Percentiles rank a stretch among this genome's conserved stretches.
phyloP scores from a whole-genome alignment of 2,329 filamentous ascomycete genomes.

The Colletotrichum spinosum region DNA sequence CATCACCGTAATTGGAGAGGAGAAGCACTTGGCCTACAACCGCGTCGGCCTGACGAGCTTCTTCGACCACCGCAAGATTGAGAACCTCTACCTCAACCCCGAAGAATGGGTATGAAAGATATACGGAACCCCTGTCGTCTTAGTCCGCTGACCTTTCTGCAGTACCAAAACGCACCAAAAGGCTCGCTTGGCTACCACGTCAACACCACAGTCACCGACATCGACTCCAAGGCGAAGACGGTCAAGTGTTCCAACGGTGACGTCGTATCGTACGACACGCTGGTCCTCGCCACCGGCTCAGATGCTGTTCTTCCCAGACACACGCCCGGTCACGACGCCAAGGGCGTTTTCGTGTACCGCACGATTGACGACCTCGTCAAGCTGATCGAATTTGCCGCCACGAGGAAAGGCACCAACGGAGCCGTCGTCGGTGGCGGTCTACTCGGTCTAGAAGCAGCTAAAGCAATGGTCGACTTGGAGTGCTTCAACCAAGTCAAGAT shows the following conservation, averaged over 20 bases:
- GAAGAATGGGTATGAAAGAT: slow-evolving; percentile 75
- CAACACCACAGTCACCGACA: slow-evolving; percentile 76
- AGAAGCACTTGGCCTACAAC: slow-evolving; percentile 90
- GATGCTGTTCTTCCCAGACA: slow-evolving; percentile 79
- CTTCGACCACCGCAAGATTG: slow-evolving; percentile 86
- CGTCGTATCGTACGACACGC: slow-evolving; percentile 79
- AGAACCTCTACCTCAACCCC: slow-evolving; percentile 90
- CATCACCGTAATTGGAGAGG: slow-evolving; percentile 88
- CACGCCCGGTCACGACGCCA: slow-evolving; percentile 82
- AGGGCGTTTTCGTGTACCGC: slow-evolving; percentile 89
- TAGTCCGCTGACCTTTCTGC: slow-evolving; percentile 13
- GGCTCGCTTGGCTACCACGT: slow-evolving; percentile 79
- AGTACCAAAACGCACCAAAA: slow-evolving; percentile 76
- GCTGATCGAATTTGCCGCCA: slow-evolving; percentile 78
- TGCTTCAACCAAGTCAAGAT: slow-evolving; percentile 80
- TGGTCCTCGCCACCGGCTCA: slow-evolving; percentile 88
- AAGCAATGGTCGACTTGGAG: slow-evolving; percentile 89
- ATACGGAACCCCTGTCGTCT: not conserved
- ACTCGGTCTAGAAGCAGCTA: slow-evolving; percentile 88
- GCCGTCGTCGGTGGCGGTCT: slow-evolving; percentile 87
- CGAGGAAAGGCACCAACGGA: slow-evolving; percentile 75
- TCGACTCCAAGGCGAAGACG: slow-evolving; percentile 72
- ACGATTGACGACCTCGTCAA: slow-evolving; percentile 84
- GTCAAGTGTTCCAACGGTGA: slow-evolving; percentile 79
- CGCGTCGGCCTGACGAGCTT: slow-evolving; percentile 90